Evolutionary conservation across 108 stramenopile species (phyloP).

Genomic region (Fistulifera solaris): DNA sequence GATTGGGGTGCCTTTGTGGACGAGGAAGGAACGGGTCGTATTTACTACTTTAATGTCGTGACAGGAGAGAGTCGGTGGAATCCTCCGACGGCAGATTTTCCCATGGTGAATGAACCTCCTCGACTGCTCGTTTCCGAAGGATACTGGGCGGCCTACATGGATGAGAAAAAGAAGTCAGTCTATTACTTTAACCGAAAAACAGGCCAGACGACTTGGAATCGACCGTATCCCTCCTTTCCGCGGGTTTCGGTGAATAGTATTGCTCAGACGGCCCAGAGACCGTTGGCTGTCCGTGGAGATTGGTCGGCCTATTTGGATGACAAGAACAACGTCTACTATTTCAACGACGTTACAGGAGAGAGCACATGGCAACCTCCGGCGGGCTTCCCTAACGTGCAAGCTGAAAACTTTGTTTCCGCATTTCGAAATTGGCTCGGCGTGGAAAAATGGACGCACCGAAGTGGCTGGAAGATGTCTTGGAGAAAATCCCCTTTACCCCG

Average conservation of each 20-base stretch:
- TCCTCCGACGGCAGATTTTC: conserved; percentile 65
- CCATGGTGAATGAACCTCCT: conserved; percentile 19
- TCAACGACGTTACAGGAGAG: conserved; percentile 23
- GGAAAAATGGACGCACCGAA: no score
- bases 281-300: conserved; percentile 34
- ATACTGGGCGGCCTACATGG: conserved; percentile 66
- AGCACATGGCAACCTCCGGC: conserved; percentile 62
- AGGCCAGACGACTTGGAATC: conserved; percentile 56
- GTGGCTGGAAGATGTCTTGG: no score
- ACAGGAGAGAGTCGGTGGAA: conserved; percentile 76
- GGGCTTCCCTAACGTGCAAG: neutral
- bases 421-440: no score
- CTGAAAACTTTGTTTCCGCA: no score
- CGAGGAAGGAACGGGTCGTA: conserved; percentile 55
- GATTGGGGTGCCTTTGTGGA: conserved; percentile 72
- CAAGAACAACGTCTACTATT: conserved; percentile 36
- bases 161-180: conserved; percentile 35
- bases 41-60: conserved; percentile 65
- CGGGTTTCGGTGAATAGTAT: no score
- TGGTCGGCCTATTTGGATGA: conserved; percentile 45
- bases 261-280: neutral
- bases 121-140: conserved; percentile 50
- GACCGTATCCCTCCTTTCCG: conserved; percentile 5
- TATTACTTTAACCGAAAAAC: conserved; percentile 57
- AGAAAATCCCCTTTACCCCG: no score